A percentile compares a stretch with the other conserved stretches of the same genome.
Evolutionary conservation across 164 flowering plant genomes (phyloP).

Genomic region (Sedum album): DNA sequence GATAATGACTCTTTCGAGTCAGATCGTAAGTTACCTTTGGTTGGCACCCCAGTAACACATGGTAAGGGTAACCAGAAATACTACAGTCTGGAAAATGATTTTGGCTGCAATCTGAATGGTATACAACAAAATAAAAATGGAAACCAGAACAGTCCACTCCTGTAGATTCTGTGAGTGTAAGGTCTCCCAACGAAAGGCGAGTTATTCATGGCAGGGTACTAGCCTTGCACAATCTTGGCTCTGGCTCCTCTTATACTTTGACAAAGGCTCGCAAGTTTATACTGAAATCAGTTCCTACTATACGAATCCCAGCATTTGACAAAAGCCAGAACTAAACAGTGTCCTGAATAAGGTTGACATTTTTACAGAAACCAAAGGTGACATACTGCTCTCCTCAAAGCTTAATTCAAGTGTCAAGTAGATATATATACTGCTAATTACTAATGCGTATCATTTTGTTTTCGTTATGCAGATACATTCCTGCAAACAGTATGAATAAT

Average conservation of each 20-base stretch:
- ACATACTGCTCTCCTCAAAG: neutral
- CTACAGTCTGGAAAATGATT: neutral
- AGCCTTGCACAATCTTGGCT: conserved; percentile 26
- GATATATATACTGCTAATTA: neutral
- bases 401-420: neutral
- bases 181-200: conserved; percentile 66
- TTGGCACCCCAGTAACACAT: conserved; percentile 12
- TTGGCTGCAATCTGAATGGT: neutral
- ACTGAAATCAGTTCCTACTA: conserved; percentile 53
- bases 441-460: neutral
- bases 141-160: conserved; percentile 40
- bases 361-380: neutral
- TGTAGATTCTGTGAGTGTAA: conserved; percentile 34
- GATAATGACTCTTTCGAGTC: neutral
- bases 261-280: conserved; percentile 63
- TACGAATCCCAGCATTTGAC: conserved; percentile 31
- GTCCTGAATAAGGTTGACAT: neutral
- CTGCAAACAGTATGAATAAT: neutral
- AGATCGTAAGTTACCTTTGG: conserved; percentile 12
- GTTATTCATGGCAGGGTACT: conserved; percentile 51
- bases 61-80: conserved; percentile 10
- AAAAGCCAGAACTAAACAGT: neutral
- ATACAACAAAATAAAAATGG: conserved; percentile 43
- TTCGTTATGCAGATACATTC: neutral
- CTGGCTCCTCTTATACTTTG: conserved; percentile 28